A percentile compares a stretch with the other conserved stretches of the same genome.
Conservation (phyloP, 2,329 filamentous ascomycete species). For the Apiospora malaysiana region DNA sequence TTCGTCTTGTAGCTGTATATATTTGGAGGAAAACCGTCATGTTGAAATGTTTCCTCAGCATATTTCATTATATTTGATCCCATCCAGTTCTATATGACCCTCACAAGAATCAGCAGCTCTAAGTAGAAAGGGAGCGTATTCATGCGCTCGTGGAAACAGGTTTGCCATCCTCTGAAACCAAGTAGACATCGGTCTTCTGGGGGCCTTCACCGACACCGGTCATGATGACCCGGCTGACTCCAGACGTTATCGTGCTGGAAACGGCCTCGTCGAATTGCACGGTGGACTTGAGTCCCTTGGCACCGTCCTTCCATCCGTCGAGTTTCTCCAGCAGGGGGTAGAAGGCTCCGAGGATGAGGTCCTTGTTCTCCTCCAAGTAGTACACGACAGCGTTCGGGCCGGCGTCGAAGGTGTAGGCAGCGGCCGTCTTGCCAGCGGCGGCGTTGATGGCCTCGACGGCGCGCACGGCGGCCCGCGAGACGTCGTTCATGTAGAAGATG, state of each 20-base stretch:
- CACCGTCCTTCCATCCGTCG: slow-evolving; percentile 73
- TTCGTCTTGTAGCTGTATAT: neutral
- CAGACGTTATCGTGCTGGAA: slow-evolving; percentile 72
- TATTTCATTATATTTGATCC: neutral
- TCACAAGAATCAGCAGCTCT: neutral
- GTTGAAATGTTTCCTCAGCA: neutral
- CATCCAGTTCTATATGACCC: neutral
- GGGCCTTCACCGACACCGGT: slow-evolving; percentile 93
- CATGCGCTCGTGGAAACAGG: slow-evolving; percentile 41
- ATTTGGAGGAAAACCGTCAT: neutral
- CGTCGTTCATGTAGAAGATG: slow-evolving; percentile 98
- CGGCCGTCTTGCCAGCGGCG: slow-evolving; percentile 77
- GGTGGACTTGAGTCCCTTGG: slow-evolving; percentile 56
- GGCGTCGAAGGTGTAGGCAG: slow-evolving; percentile 96
- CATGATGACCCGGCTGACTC: slow-evolving; percentile 87
- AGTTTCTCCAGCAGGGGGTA: slow-evolving; percentile 67
- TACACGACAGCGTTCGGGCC: slow-evolving; percentile 97
- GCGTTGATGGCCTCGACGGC: slow-evolving; percentile 90
- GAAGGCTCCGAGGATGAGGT: slow-evolving; percentile 77
- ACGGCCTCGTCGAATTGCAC: slow-evolving; percentile 70
- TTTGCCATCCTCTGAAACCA: slow-evolving; percentile 72
- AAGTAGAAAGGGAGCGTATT: neutral
- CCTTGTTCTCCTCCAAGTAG: slow-evolving; percentile 81
- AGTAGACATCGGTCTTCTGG: slow-evolving; percentile 75
- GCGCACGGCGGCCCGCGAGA: slow-evolving; percentile 83